Evolutionary conservation across 345 rosid genomes (phyloP).

Genomic region (Syzygium grande): DNA sequence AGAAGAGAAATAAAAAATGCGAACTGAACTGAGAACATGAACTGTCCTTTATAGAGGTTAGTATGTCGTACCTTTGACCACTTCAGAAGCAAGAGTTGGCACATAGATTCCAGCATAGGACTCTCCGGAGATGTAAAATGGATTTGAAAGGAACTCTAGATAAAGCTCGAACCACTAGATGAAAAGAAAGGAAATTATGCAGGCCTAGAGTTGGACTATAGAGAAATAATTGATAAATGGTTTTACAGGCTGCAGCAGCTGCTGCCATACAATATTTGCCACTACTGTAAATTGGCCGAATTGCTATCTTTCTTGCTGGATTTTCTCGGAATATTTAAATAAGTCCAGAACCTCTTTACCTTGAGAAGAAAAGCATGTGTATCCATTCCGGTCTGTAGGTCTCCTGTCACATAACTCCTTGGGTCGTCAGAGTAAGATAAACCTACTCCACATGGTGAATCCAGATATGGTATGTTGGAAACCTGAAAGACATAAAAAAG

Average conservation of each 20-base stretch:
- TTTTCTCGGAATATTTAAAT: neutral
- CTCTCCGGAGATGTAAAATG: slow-evolving; percentile 39
- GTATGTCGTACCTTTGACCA: slow-evolving; percentile 17
- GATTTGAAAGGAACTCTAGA: slow-evolving; percentile 29
- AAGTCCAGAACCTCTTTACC: slow-evolving; percentile 12
- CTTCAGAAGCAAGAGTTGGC: slow-evolving; percentile 29
- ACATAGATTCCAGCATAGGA: slow-evolving; percentile 40
- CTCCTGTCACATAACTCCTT: slow-evolving; percentile 20
- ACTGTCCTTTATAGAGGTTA: neutral
- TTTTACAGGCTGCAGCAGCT: neutral
- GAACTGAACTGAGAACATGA: too few species aligned
- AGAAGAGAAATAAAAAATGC: too few species aligned
- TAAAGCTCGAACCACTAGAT: slow-evolving; percentile 33
- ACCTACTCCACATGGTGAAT: slow-evolving; percentile 57
- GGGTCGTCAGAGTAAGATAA: slow-evolving; percentile 30
- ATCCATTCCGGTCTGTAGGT: slow-evolving; percentile 35
- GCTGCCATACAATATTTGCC: neutral
- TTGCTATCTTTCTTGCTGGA: too few species aligned
- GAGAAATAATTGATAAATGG: too few species aligned
- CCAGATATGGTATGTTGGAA: slow-evolving; percentile 47
- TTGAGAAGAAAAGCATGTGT: slow-evolving; percentile 41
- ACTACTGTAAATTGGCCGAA: too few species aligned
- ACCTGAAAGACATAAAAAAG: slow-evolving; percentile 20
- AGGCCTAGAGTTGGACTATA: too few species aligned
- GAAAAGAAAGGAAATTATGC: neutral